Evolutionary conservation across 2,329 filamentous ascomycete genomes (phyloP).

Genomic region (Aureobasidium musti): DNA sequence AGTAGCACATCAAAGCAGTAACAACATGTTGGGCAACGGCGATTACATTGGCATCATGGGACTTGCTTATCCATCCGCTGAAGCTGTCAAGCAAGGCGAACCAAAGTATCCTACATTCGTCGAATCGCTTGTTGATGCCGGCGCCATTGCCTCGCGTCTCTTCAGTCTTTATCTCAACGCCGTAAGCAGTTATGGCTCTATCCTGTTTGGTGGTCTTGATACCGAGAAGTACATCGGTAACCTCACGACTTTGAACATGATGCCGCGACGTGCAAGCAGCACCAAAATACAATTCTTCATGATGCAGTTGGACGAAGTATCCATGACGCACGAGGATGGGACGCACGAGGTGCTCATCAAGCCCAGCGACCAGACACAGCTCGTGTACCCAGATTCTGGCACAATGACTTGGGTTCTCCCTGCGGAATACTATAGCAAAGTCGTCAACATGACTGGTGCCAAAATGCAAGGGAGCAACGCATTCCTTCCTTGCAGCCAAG

Average conservation of each 20-base stretch:
- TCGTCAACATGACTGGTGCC: slow-evolving; percentile 35
- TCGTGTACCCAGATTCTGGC: slow-evolving; percentile 41
- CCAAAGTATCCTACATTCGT: slow-evolving; percentile 40
- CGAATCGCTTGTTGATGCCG: slow-evolving; percentile 38
- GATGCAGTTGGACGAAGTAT: slow-evolving; percentile 32
- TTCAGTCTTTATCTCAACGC: slow-evolving; percentile 42
- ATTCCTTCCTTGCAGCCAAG: slow-evolving; percentile 34
- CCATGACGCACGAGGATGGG: slow-evolving; percentile 34
- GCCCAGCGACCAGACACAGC: slow-evolving; percentile 33
- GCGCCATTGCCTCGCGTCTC: slow-evolving; percentile 38
- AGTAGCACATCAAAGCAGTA: slow-evolving; percentile 34
- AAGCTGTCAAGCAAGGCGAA: slow-evolving; percentile 33
- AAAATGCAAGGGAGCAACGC: slow-evolving; percentile 33
- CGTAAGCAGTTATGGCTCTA: slow-evolving; percentile 36
- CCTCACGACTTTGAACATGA: slow-evolving; percentile 39
- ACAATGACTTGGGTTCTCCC: slow-evolving; percentile 38
- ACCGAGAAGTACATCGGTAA: slow-evolving; percentile 38
- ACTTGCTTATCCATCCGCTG: slow-evolving; percentile 38
- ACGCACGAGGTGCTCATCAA: slow-evolving; percentile 34
- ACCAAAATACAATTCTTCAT: background rate
- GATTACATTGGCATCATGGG: slow-evolving; percentile 41
- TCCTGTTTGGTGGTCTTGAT: slow-evolving; percentile 44
- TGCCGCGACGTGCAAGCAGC: too few species aligned
- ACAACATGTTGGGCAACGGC: slow-evolving; percentile 35
- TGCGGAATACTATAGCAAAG: slow-evolving; percentile 33